These are phyloP conservation scores for Clavispora asparagi DNA, from an alignment of 805 yeast genomes.

Conservation along the genomic window DNA sequence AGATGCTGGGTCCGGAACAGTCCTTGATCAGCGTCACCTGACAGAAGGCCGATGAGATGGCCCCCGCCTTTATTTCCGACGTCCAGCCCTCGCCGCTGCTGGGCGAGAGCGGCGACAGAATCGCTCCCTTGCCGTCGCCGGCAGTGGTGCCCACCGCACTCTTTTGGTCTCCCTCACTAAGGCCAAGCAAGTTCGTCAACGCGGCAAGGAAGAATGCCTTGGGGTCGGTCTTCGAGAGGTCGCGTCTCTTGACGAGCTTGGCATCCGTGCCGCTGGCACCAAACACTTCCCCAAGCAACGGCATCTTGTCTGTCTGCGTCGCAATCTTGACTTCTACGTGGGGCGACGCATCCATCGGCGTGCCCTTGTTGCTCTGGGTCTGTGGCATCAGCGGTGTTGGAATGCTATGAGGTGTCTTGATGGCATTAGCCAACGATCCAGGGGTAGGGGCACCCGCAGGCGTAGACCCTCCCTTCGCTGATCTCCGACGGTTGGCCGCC, in stretches of 20 bases:
- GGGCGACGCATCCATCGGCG: slow-evolving; percentile 38
- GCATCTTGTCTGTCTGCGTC: slow-evolving; percentile 1
- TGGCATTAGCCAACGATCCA: slow-evolving; percentile 31
- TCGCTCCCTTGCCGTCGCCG: slow-evolving; percentile 10
- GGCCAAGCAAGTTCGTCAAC: slow-evolving; percentile 44
- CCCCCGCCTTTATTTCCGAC: slow-evolving; percentile 42
- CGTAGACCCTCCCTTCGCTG: slow-evolving; percentile 21
- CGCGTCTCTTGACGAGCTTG: slow-evolving; percentile 42
- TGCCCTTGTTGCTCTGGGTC: slow-evolving; percentile 35
- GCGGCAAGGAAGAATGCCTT: slow-evolving; percentile 47
- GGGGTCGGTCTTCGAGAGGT: slow-evolving; percentile 42
- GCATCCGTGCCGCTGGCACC: slow-evolving; percentile 30
- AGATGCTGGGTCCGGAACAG: slow-evolving; percentile 19
- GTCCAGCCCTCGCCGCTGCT: slow-evolving; percentile 30
- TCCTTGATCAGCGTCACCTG: slow-evolving; percentile 38
- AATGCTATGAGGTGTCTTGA: slow-evolving; percentile 41
- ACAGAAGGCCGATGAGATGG: slow-evolving; percentile 42
- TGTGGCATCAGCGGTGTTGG: slow-evolving; percentile 37
- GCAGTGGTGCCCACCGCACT: neutral
- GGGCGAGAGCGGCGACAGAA: slow-evolving; percentile 38
- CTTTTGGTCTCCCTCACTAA: slow-evolving; percentile 14
- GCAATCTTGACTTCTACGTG: slow-evolving; percentile 2
- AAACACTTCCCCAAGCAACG: slow-evolving; percentile 18
- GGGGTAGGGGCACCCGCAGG: slow-evolving; percentile 37
- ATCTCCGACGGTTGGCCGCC: slow-evolving; percentile 7